phyloP scores from a whole-genome alignment of 2,329 filamentous ascomycete genomes.

The Magnaporthiopsis rhizophila region DNA sequence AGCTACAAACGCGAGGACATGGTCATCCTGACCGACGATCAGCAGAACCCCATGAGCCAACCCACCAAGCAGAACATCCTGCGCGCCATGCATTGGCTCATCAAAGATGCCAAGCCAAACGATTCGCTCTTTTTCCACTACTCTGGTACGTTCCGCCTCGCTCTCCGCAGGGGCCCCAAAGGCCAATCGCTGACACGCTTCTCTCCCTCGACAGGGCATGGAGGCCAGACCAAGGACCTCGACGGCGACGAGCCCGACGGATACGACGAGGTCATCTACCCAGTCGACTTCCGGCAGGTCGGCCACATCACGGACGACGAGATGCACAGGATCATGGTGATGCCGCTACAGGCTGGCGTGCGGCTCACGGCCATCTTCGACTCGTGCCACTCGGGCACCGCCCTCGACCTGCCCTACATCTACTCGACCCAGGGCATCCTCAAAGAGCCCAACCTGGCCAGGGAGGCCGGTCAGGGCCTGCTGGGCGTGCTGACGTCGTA shows the following conservation, averaged over 20 bases:
- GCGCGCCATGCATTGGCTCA: conserved; percentile 94
- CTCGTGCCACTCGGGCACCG: conserved; percentile 60
- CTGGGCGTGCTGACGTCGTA: conserved; percentile 52
- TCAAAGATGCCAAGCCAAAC: conserved; percentile 86
- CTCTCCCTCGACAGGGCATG: conserved; percentile 50
- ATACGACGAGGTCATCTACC: conserved; percentile 78
- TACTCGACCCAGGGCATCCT: conserved; percentile 62
- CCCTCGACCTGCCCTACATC: conserved; percentile 58
- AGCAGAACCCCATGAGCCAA: conserved; percentile 95
- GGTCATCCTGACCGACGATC: conserved; percentile 93
- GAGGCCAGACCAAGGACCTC: conserved; percentile 71
- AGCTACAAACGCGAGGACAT: conserved; percentile 93
- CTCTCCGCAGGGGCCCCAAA: not conserved
- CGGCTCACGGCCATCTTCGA: conserved; percentile 56
- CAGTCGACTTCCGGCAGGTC: conserved; percentile 70
- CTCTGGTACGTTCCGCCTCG: conserved; percentile 53
- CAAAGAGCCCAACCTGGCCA: conserved; percentile 61
- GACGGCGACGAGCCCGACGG: conserved; percentile 77
- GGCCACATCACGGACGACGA: conserved; percentile 79
- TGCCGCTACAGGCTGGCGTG: conserved; percentile 46
- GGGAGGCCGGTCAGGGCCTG: conserved; percentile 58
- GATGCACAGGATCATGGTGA: conserved; percentile 68
- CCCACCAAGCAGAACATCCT: conserved; percentile 94
- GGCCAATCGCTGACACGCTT: not conserved
- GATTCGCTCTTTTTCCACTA: conserved; percentile 98